These are phyloP conservation scores for Peribolospora baueri DNA, from an alignment of 768 basidiomycete species.

Conservation along the genomic window DNA sequence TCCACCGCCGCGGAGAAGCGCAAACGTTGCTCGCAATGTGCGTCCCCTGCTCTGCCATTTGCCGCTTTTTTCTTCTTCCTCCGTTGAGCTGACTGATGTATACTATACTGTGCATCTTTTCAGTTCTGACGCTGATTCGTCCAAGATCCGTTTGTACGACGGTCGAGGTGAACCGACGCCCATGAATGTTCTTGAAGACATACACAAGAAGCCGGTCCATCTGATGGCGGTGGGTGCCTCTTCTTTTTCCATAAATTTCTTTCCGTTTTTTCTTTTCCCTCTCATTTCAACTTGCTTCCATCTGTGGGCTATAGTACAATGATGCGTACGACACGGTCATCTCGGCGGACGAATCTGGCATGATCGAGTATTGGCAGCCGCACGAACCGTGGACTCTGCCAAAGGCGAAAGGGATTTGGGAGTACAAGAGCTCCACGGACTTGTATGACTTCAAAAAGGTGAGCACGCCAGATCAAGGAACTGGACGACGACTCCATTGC, in stretches of 20 bases:
- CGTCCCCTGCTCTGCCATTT: slow-evolving; percentile 12
- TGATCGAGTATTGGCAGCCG: slow-evolving; percentile 91
- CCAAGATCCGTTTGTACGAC: slow-evolving; percentile 69
- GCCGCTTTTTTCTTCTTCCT: too few species aligned
- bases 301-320: slow-evolving; percentile 38
- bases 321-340: slow-evolving; percentile 73
- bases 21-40: slow-evolving; percentile 72
- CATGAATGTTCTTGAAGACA: slow-evolving; percentile 43
- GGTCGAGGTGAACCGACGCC: slow-evolving; percentile 63
- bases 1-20: slow-evolving; percentile 67
- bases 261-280: neutral
- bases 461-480: slow-evolving; percentile 2
- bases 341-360: slow-evolving; percentile 81
- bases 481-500: neutral
- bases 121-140: slow-evolving; percentile 54
- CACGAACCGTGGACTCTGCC: slow-evolving; percentile 9
- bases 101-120: neutral
- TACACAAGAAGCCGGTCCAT: slow-evolving; percentile 77
- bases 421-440: slow-evolving; percentile 73
- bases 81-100: too few species aligned
- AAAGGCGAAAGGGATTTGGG: slow-evolving; percentile 56
- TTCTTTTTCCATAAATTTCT: neutral
- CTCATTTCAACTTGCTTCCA: neutral
- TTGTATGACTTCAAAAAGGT: slow-evolving; percentile 98
- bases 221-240: slow-evolving; percentile 47